A percentile compares a stretch with the other conserved stretches of the same genome.
These are phyloP conservation scores for Mycosphaerelloides madeirae DNA, from an alignment of 2,329 filamentous ascomycete genomes.

Conservation along the genomic window DNA sequence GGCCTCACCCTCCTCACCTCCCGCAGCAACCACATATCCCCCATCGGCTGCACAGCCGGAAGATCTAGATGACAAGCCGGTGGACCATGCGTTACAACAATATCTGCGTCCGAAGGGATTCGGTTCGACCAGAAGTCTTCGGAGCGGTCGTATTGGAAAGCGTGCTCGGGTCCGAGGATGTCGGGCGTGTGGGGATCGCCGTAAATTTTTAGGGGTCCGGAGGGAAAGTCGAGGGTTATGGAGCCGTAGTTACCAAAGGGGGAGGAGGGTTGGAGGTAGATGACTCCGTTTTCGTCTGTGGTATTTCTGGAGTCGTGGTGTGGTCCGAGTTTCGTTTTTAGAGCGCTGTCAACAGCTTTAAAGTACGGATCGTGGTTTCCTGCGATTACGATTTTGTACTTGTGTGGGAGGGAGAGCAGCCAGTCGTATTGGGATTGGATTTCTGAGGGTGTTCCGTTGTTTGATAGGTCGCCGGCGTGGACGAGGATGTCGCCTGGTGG, in stretches of 20 bases:
- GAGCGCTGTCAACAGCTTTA: no score
- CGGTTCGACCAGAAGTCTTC: slow-evolving; percentile 53
- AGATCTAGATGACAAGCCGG: slow-evolving; percentile 58
- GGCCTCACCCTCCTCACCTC: slow-evolving; percentile 74
- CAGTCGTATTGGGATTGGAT: slow-evolving; percentile 60
- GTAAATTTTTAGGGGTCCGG: slow-evolving; percentile 62
- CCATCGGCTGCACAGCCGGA: slow-evolving; percentile 53
- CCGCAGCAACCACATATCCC: slow-evolving; percentile 61
- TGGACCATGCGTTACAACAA: slow-evolving; percentile 69
- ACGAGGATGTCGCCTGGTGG: slow-evolving; percentile 67
- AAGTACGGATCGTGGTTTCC: slow-evolving; percentile 62
- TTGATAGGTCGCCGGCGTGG: slow-evolving; percentile 72
- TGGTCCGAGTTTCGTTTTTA: slow-evolving; percentile 56
- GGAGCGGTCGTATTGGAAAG: slow-evolving; percentile 50
- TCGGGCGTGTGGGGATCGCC: slow-evolving; percentile 62
- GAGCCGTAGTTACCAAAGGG: no score
- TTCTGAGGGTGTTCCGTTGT: slow-evolving; percentile 58
- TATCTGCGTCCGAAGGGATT: slow-evolving; percentile 59
- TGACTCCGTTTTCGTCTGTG: slow-evolving; percentile 39
- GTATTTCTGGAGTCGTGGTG: slow-evolving; percentile 27
- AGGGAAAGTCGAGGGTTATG: slow-evolving; percentile 56
- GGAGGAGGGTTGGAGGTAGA: slow-evolving; percentile 61
- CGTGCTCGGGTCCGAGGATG: slow-evolving; percentile 48
- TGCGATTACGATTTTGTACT: slow-evolving; percentile 63
- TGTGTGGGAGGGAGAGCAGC: slow-evolving; percentile 62